Percentiles rank a stretch among this genome's conserved stretches.
Evolutionary conservation across 352 stramenopile genomes (phyloP).

Genomic region (Phytophthora sojae): DNA sequence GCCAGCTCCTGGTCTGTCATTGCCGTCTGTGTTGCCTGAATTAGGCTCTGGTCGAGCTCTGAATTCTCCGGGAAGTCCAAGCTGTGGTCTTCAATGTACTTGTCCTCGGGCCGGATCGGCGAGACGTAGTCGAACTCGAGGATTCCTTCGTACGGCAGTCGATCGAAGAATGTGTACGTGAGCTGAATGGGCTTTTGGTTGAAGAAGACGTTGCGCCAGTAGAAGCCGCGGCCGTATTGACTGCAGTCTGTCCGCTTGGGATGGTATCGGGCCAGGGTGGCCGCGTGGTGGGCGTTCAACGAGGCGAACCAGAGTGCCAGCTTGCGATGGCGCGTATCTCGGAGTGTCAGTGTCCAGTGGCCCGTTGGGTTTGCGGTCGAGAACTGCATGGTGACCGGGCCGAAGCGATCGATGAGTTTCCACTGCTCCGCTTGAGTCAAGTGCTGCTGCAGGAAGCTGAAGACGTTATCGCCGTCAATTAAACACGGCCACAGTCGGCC

Average conservation of each 20-base stretch:
- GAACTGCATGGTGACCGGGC: conserved; percentile 61
- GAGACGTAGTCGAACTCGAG: conserved; percentile 81
- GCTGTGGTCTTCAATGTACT: conserved; percentile 28
- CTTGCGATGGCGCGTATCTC: conserved; percentile 64
- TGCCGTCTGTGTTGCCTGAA: conserved; percentile 18
- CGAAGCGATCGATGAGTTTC: conserved; percentile 62
- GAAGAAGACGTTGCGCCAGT: conserved; percentile 74
- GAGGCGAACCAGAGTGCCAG: conserved; percentile 75
- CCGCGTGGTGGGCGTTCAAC: conserved; percentile 57
- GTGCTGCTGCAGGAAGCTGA: conserved; percentile 60
- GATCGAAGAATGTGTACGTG: conserved; percentile 68
- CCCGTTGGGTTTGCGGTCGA: conserved; percentile 67
- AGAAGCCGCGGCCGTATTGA: conserved; percentile 62
- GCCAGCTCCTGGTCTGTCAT: conserved; percentile 55
- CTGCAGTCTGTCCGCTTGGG: conserved; percentile 64
- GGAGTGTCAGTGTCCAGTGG: conserved; percentile 61
- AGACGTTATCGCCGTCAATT: conserved; percentile 56
- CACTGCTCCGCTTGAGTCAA: conserved; percentile 55
- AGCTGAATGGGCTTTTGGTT: conserved; percentile 63
- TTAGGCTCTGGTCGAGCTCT: conserved; percentile 14
- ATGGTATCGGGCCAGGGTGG: conserved; percentile 34
- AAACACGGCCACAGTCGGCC: conserved; percentile 62
- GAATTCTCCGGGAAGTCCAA: conserved; percentile 14
- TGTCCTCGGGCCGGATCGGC: conserved; percentile 61
- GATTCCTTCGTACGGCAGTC: conserved; percentile 55